Evolutionary conservation across 2,329 filamentous ascomycete genomes (phyloP), one percentile per base, ranked within the genome.

Genomic region (Cladophialophora exuberans): DNA sequence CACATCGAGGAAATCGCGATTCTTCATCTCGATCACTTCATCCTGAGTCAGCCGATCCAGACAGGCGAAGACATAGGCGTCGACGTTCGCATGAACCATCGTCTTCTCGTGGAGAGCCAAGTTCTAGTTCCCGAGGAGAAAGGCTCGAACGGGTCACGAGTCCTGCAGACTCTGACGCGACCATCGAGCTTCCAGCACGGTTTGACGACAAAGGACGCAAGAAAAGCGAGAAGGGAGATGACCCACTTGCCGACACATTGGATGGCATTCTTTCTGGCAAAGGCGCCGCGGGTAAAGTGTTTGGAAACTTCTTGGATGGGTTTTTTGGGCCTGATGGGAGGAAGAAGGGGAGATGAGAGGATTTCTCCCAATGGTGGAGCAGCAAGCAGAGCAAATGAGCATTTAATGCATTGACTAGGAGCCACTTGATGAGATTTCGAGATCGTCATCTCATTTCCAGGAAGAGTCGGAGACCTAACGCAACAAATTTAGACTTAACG

Each of bases 201-300:
- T 77, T 77, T 56, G 75, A 77, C 56, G 65, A 68, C 10, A 63
- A 73, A 9, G 75, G 75, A 6, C 66, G 67, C 33, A 70, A 65
- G 33, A 67, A 75, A 41, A 63, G 67, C 1, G 65, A 72, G 28
- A 58, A 54, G 2, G 65, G 59, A 6, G 66, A 70, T 33, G 67
- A 73, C 56, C 63, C 67, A 9, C 60, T 74, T 10, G 67, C 66
- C 6, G 69, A 70, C 36, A 66, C 62, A 26, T 46, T 76, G 4
- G 69, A 74, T 25, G 62, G 70, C 13, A 62, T 76, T 5, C 54
- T 77, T 9, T 63, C 63, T 26, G 68, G 67, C 5, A 65, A 72
- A 30, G 66, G 67, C 4, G 45, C 53, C 7, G 53, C 60, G 10
- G 62, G 64, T 4, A 66, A 64, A 41, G 42, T 65, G 36, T 59